A percentile compares a stretch with the other conserved stretches of the same genome.
Conservation (phyloP, 2,329 filamentous ascomycete genomes). For the Alternaria dauci region DNA sequence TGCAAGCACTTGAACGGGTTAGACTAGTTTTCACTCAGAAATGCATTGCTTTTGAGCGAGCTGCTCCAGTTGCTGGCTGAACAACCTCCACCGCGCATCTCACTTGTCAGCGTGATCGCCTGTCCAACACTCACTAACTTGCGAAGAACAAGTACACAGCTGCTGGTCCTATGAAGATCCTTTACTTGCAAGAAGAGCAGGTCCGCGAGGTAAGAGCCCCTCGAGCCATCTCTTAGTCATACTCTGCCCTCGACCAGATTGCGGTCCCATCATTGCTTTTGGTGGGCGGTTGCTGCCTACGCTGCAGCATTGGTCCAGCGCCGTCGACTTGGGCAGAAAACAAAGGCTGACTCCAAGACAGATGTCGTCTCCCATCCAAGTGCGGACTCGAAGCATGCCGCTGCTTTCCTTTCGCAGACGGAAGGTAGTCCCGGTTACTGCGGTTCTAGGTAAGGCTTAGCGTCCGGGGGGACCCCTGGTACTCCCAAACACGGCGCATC, state of each 20-base stretch:
- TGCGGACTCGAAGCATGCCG: slow-evolving; percentile 9
- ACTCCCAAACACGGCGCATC: slow-evolving; percentile 35
- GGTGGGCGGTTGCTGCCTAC: background rate
- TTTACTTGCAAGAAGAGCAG: background rate
- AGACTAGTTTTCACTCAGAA: background rate
- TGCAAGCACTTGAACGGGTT: background rate
- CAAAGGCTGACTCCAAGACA: slow-evolving; percentile 2
- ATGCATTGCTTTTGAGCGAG: slow-evolving; percentile 2
- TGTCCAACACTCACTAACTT: background rate
- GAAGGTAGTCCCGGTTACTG: slow-evolving; percentile 15
- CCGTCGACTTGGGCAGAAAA: background rate
- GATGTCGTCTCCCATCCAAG: background rate
- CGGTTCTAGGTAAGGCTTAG: slow-evolving; percentile 26
- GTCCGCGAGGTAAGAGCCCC: slow-evolving; percentile 1
- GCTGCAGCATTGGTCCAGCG: background rate
- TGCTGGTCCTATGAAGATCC: background rate
- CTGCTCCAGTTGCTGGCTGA: background rate
- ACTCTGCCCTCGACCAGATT: slow-evolving; percentile 16
- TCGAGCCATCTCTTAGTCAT: background rate
- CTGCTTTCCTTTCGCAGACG: slow-evolving; percentile 15
- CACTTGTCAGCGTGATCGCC: background rate
- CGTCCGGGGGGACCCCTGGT: slow-evolving; percentile 16
- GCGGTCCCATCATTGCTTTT: slow-evolving; percentile 23
- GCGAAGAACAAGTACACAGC: background rate
- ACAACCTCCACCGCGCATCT: background rate